These are phyloP conservation scores for Aspergillus phoenicis DNA, from an alignment of 2,329 filamentous ascomycete species.

Conservation along the genomic window DNA sequence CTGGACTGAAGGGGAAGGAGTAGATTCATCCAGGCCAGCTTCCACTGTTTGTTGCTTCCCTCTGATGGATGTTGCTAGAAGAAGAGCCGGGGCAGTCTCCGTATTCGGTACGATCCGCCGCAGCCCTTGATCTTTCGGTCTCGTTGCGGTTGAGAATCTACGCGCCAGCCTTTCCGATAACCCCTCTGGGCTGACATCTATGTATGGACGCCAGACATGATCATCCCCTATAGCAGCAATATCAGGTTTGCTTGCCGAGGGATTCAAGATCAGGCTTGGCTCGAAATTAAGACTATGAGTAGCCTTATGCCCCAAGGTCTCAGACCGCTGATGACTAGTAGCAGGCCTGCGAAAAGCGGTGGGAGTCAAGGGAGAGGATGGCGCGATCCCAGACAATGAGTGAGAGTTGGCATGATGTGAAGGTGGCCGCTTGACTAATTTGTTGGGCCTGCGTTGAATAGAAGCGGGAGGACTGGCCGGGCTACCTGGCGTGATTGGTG, in stretches of 20 bases:
- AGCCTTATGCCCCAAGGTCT: slow-evolving; percentile 52
- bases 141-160: slow-evolving; percentile 43
- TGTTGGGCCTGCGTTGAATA: slow-evolving; percentile 54
- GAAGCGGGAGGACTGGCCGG: slow-evolving; percentile 48
- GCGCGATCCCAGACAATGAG: slow-evolving; percentile 33
- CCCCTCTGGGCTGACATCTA: slow-evolving; percentile 33
- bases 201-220: slow-evolving; percentile 44
- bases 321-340: slow-evolving; percentile 65
- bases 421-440: slow-evolving; percentile 63
- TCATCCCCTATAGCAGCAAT: slow-evolving; percentile 15
- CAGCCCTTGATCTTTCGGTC: slow-evolving; percentile 38
- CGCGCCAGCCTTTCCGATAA: slow-evolving; percentile 40
- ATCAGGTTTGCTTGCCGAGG: slow-evolving; percentile 1
- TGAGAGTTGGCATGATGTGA: slow-evolving; percentile 54
- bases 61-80: slow-evolving; percentile 48
- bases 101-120: slow-evolving; percentile 50
- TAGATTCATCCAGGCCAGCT: slow-evolving; percentile 28
- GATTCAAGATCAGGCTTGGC: slow-evolving; percentile 21
- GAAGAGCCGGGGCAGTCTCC: slow-evolving; percentile 50
- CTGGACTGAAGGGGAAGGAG: slow-evolving; percentile 26
- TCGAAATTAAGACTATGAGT: slow-evolving; percentile 36
- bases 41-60: slow-evolving; percentile 27
- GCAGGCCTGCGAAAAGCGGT: slow-evolving; percentile 60
- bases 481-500: slow-evolving; percentile 56
- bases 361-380: slow-evolving; percentile 45